Evolutionary conservation across 176 grass and related monocot species (phyloP).

Genomic region (Canna indica): DNA sequence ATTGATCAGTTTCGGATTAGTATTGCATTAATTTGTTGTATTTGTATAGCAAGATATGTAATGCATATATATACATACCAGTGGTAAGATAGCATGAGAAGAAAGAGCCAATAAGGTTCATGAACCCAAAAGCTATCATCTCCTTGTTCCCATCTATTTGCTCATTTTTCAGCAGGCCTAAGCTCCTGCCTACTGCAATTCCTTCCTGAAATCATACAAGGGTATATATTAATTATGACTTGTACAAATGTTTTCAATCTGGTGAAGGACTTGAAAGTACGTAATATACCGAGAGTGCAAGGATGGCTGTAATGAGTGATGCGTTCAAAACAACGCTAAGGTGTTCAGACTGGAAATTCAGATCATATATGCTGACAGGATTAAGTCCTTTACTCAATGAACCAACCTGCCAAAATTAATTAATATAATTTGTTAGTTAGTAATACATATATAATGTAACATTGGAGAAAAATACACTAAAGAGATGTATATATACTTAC

Average conservation of each 20-base stretch:
- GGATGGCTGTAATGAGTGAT: constrained; percentile 54
- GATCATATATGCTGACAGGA: constrained; percentile 53
- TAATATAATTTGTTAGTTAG: no score
- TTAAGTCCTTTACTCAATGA: constrained; percentile 79
- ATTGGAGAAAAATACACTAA: no score
- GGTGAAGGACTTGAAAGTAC: no score
- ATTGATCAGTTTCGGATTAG: no score
- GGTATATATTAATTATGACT: no score
- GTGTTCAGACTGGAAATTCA: constrained; percentile 41
- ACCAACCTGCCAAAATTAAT: constrained; percentile 50
- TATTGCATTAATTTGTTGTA: no score
- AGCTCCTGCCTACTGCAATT: constrained; percentile 79
- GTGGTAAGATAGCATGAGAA: constrained; percentile 96
- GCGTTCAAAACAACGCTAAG: constrained; percentile 46
- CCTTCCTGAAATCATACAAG: constrained; percentile 71
- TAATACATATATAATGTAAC: no score
- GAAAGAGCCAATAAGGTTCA: constrained; percentile 92
- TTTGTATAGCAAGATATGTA: no score
- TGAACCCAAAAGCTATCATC: constrained; percentile 92
- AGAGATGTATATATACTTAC: constrained; percentile 37
- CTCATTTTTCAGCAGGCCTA: constrained; percentile 84
- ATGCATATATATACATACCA: constrained; percentile 18
- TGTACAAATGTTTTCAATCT: no score
- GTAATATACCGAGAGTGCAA: constrained; percentile 84
- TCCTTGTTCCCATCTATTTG: constrained; percentile 98